These are phyloP conservation scores for Thelonectria rubi DNA, from an alignment of 2,329 filamentous ascomycete genomes.

Conservation along the genomic window DNA sequence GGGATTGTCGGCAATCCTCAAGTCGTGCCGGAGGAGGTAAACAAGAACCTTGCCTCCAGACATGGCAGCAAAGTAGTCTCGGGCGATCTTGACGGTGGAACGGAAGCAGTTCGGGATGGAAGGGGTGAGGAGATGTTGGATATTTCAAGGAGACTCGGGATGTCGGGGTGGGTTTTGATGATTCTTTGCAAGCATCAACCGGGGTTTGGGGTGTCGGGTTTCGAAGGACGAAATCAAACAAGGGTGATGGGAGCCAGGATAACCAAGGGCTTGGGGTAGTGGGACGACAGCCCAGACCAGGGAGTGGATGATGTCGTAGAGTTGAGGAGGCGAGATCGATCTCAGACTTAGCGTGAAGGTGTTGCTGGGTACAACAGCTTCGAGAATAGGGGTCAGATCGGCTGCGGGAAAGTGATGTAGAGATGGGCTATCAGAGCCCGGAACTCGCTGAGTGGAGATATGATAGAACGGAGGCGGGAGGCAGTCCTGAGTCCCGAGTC, in stretches of 20 bases:
- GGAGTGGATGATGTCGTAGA: conserved; percentile 4
- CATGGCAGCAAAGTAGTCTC: conserved; percentile 40
- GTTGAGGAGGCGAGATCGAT: neutral
- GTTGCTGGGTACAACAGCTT: neutral
- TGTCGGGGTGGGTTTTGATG: no score
- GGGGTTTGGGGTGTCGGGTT: no score
- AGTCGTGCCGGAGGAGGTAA: conserved; percentile 76
- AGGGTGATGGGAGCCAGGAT: conserved; percentile 10
- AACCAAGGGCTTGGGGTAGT: neutral
- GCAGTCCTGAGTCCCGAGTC: no score
- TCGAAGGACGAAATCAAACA: neutral
- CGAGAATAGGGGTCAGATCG: no score
- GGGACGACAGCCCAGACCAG: neutral
- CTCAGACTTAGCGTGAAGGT: conserved; percentile 5
- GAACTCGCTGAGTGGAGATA: no score
- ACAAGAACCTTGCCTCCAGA: conserved; percentile 64
- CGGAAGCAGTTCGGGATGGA: conserved; percentile 2
- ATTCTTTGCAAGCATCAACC: no score
- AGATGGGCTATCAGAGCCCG: no score
- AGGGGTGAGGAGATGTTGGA: neutral
- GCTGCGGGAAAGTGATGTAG: no score
- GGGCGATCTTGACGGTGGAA: neutral
- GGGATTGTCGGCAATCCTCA: conserved; percentile 79
- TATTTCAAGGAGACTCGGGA: no score
- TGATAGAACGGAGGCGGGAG: no score